Conservation (phyloP, 202 grass and related monocot species). For the Panicum hallii region DNA sequence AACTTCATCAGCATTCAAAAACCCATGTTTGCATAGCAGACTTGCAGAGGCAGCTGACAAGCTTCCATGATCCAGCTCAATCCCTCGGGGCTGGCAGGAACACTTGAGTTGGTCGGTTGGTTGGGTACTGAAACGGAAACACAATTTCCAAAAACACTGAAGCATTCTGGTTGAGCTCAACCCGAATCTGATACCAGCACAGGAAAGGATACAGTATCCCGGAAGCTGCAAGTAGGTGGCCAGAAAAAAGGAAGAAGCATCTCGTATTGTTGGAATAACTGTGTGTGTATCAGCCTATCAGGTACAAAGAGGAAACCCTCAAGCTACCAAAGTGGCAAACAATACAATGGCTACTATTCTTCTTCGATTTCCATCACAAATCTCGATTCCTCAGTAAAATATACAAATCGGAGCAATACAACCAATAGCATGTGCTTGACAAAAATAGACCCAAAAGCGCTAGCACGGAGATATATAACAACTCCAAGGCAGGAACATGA, state of each 20-base stretch:
- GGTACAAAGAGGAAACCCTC: neutral
- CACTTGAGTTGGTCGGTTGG: neutral
- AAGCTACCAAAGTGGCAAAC: neutral
- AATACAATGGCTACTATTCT: neutral
- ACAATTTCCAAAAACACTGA: neutral
- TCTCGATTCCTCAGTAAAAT: conserved; percentile 23
- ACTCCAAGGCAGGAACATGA: neutral
- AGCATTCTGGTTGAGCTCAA: neutral
- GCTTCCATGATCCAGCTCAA: neutral
- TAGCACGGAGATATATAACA: neutral
- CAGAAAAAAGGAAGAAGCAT: neutral
- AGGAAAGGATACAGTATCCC: neutral
- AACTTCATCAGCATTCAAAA: too few relatives aligned
- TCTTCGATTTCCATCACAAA: neutral
- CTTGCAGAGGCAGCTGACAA: too few relatives aligned
- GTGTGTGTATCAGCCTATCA: neutral
- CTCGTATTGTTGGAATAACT: neutral
- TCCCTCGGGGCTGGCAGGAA: neutral
- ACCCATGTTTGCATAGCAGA: too few relatives aligned
- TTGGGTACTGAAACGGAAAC: neutral
- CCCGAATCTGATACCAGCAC: conserved; percentile 19
- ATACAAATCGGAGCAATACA: conserved; percentile 37
- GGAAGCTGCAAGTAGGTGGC: neutral
- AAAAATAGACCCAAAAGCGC: neutral
- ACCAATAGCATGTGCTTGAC: neutral